Evolutionary conservation across 2,329 filamentous ascomycete genomes (phyloP), one percentile per base, ranked within the genome.

Genomic region (Fusarium newnesense): DNA sequence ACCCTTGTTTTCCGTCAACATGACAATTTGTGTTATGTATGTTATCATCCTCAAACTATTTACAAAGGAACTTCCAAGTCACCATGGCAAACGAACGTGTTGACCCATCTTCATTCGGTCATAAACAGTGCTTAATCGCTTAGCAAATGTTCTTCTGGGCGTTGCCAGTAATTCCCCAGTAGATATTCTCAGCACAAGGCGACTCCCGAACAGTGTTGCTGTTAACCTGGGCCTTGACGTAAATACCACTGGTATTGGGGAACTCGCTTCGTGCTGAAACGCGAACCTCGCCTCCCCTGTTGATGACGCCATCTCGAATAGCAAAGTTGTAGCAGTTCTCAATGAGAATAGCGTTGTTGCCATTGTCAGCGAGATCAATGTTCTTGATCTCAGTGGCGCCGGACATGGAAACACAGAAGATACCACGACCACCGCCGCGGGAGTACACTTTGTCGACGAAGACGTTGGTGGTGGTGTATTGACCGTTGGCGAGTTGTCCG

Each of bases 301-400:
- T 85, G 30, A 90, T 85, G 5, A 82, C 86, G 1, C 88, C 88
- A 24, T 84, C 84, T 4, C 76, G 79, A 75, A 90, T 88, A 3
- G 80, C 79, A 37, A 90, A 70, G 58, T 87, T 87, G 77, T 90
- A 89, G 80, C 88, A 90, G 78, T 90, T 90, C 82, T 90, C 88
- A 34, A 90, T 86, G 3, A 90, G 81, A 26, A 90, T 83, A 1
- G 88, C 85, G 64, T 90, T 89, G 75, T 87, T 88, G 0, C 84
- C 87, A 53, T 89, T 90, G 71, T 81, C 79, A 0, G 86, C 83
- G 2, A 90, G 81, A 70, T 89, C 87, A 24, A 89, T 79, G 9
- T 70, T 81, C 13, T 77, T 78, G 62, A 90, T 90, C 13, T 83
- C 84, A 4, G 82, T 86, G n/a, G 80, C 88, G 2, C 88, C 88